Conservation (phyloP, 169 alveolate species). For the Amoebophrya sp. region DNA sequence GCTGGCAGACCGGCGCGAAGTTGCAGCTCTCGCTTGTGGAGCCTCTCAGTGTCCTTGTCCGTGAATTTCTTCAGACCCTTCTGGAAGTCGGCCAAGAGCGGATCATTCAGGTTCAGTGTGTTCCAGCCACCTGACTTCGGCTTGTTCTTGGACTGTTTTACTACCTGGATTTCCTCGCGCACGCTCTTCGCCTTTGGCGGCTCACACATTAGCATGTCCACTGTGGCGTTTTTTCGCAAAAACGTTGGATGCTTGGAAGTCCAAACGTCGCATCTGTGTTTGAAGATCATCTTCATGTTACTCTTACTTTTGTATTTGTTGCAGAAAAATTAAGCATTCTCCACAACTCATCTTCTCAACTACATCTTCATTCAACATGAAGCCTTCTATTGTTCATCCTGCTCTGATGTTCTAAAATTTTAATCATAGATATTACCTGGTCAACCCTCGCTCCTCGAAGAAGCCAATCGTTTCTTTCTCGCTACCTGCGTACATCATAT, state of each 20-base stretch:
- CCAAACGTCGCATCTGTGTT: not conserved
- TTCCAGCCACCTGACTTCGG: not conserved
- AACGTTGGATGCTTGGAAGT: not conserved
- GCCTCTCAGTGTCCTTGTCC: not conserved
- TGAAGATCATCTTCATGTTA: not conserved
- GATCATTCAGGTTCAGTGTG: not conserved
- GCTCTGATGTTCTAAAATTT: too few relatives aligned
- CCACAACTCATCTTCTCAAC: not conserved
- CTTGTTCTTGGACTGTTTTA: not conserved
- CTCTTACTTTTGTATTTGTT: too few relatives aligned
- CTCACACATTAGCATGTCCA: not conserved
- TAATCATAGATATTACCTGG: not conserved
- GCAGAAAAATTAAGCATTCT: not conserved
- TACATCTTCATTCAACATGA: not conserved
- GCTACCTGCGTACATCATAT: not conserved
- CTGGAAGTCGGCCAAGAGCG: too few relatives aligned
- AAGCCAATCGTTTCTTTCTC: constrained; percentile 7
- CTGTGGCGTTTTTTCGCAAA: not conserved
- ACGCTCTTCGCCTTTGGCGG: not conserved
- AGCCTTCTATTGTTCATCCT: too few relatives aligned
- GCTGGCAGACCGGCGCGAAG: too few relatives aligned
- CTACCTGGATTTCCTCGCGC: constrained; percentile 22
- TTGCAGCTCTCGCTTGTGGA: too few relatives aligned
- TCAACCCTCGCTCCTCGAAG: not conserved
- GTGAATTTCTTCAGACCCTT: not conserved